Base-by-base conservation (phyloP, 75 land plant species). In the Selaginella moellendorffii region DNA sequence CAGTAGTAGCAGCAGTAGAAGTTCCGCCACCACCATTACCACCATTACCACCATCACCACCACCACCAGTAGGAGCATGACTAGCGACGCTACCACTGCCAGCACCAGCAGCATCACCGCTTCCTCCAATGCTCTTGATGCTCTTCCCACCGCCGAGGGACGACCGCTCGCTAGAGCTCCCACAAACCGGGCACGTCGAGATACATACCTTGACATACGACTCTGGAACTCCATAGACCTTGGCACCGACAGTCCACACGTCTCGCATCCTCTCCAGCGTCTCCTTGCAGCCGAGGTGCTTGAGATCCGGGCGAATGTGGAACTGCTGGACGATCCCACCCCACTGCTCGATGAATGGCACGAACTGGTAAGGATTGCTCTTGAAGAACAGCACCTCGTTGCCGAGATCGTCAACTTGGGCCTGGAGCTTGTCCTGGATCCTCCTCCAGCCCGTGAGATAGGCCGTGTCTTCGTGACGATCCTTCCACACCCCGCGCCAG, bases 391-490 rank as follows among this genome's bases (percentile, higher is more conserved):
- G 59, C 19, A 56, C 24, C 59, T 56, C 59, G 24, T 56, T 56
- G n/a, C 59, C 59, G 8, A 21, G 59, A 8, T 46, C n/a, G 21
- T 56, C 59, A 2, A 56, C 24, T n/a, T 56, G 59, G 2, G 59
- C 59, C 5, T 56, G 59, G 25, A 56, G 59, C 59, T 56, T 56
- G 59, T 56, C 59, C 19, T 56, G 59, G 59, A 56, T 24, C 8
- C 59, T 8, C n/a, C 24, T 8, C 59, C 59, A 56, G 59, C 59
- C 59, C 8, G 59, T 56, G 2, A 56, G 2, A 21, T 56, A 56
- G 24, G 59, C 59, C 2, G 24, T 56, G 25, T 56, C 59, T 56
- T 56, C 59, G 9, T 19, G 59, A 19, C 59, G 19, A 21, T 56
- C 59, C 19, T 56, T 56, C 21, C 21, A 56, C 8, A 56, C 24